phyloP scores from a whole-genome alignment of 2,329 filamentous ascomycete species.

The Claviceps citrina region DNA sequence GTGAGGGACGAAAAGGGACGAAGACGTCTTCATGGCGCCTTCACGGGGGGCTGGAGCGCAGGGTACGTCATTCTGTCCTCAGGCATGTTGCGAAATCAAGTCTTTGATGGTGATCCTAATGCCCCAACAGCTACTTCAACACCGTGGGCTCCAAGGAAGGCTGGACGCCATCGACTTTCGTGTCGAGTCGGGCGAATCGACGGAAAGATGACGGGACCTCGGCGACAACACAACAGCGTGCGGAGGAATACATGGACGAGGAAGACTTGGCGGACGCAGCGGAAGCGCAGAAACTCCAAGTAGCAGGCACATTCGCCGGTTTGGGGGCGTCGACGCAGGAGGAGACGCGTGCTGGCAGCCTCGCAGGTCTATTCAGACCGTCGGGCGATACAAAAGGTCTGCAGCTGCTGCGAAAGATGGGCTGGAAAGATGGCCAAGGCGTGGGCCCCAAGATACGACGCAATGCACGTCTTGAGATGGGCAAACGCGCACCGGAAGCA shows the following conservation, averaged over 20 bases:
- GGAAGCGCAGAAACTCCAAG: slow-evolving; percentile 61
- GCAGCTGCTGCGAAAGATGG: slow-evolving; percentile 78
- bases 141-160: slow-evolving; percentile 97
- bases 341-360: slow-evolving; percentile 28
- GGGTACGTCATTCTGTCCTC: slow-evolving; percentile 43
- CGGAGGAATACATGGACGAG: slow-evolving; percentile 95
- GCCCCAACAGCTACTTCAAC: slow-evolving; percentile 68
- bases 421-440: slow-evolving; percentile 88
- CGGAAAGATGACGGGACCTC: slow-evolving; percentile 44
- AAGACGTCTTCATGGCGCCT: slow-evolving; percentile 85
- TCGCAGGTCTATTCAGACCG: slow-evolving; percentile 58
- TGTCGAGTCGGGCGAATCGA: slow-evolving; percentile 72
- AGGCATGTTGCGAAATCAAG: not conserved
- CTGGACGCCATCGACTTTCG: slow-evolving; percentile 84
- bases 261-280: slow-evolving; percentile 82
- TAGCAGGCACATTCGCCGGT: slow-evolving; percentile 56
- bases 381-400: slow-evolving; percentile 75
- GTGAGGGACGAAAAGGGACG: slow-evolving; percentile 83
- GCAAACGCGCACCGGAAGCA: slow-evolving; percentile 21
- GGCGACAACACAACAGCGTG: slow-evolving; percentile 40
- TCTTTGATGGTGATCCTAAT: not conserved
- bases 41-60: slow-evolving; percentile 92
- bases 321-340: slow-evolving; percentile 53
- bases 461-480: slow-evolving; percentile 47
- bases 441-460: slow-evolving; percentile 76